Evolutionary conservation across 1,284 basidiomycete genomes (phyloP).

Genomic region (Ustilago tritici): DNA sequence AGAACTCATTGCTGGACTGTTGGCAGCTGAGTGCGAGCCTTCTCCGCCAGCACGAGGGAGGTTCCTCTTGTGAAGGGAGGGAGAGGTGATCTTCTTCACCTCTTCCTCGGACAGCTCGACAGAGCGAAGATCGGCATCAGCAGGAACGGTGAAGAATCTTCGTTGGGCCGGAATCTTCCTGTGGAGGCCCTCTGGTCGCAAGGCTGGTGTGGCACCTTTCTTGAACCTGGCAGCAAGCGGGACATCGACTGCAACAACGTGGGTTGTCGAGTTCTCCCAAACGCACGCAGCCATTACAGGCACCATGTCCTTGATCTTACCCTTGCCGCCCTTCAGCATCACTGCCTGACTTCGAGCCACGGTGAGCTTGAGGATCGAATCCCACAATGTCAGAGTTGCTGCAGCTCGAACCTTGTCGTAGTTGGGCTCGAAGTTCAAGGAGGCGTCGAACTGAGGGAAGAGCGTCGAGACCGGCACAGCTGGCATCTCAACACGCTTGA

Average conservation of each 20-base stretch:
- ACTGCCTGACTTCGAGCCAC: slow-evolving; percentile 18
- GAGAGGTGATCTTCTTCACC: slow-evolving; percentile 24
- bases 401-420: slow-evolving; percentile 49
- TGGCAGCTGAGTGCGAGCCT: background rate
- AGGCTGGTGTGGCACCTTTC: slow-evolving; percentile 24
- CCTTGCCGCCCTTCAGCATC: slow-evolving; percentile 18
- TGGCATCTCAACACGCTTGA: slow-evolving; percentile 58
- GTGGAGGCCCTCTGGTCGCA: slow-evolving; percentile 33
- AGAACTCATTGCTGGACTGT: slow-evolving; percentile 13
- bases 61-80: background rate
- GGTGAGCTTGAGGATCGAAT: slow-evolving; percentile 48
- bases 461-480: slow-evolving; percentile 47
- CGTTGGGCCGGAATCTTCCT: slow-evolving; percentile 38
- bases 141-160: slow-evolving; percentile 52
- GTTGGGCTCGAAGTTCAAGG: slow-evolving; percentile 16
- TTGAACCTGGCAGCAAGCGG: slow-evolving; percentile 51
- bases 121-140: slow-evolving; percentile 41
- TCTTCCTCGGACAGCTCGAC: slow-evolving; percentile 42
- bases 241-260: slow-evolving; percentile 44
- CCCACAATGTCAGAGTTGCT: slow-evolving; percentile 43
- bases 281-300: slow-evolving; percentile 57
- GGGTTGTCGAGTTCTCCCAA: slow-evolving; percentile 54
- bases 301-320: slow-evolving; percentile 43
- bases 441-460: slow-evolving; percentile 27
- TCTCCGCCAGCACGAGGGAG: background rate